Evolutionary conservation across 805 yeast species (phyloP).

Genomic region (Scheffersomyces ergatensis): DNA sequence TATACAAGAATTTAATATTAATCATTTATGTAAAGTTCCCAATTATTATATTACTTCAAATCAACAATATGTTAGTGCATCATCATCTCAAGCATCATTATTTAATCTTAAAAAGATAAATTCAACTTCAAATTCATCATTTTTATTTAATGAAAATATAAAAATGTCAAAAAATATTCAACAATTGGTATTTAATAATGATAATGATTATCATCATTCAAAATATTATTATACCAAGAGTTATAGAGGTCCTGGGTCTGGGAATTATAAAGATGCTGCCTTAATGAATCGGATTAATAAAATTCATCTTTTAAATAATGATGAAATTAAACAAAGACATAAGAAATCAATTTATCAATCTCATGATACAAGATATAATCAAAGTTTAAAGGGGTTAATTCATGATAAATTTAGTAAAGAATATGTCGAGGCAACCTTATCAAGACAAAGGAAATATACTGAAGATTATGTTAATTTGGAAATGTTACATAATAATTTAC

Average conservation of each 20-base stretch:
- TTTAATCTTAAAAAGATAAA: conserved; percentile 13
- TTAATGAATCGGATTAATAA: conserved; percentile 37
- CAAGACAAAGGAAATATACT: conserved; percentile 24
- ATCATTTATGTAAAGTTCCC: conserved; percentile 40
- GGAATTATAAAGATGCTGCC: conserved; percentile 44
- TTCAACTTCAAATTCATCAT: conserved; percentile 16
- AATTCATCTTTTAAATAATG: conserved; percentile 23
- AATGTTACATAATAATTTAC: conserved; percentile 42
- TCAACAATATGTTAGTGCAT: conserved; percentile 18
- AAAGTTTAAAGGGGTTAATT: conserved; percentile 35
- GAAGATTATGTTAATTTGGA: conserved; percentile 40
- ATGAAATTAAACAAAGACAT: conserved; percentile 2
- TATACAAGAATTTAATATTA: conserved; percentile 40
- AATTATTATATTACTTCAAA: conserved; percentile 36
- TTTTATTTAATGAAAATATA: conserved; percentile 20
- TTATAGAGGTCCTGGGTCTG: conserved; percentile 45
- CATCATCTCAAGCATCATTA: conserved; percentile 1
- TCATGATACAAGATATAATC: conserved; percentile 10
- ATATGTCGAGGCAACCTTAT: conserved; percentile 26
- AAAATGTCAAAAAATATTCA: conserved; percentile 33
- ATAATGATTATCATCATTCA: conserved; percentile 32
- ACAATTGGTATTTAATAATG: conserved; percentile 32
- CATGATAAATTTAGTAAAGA: conserved; percentile 31
- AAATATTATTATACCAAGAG: conserved; percentile 40
- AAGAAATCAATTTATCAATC: conserved; percentile 3